phyloP scores from a whole-genome alignment of 805 yeast genomes.

The Candida pseudoglaebosa region DNA sequence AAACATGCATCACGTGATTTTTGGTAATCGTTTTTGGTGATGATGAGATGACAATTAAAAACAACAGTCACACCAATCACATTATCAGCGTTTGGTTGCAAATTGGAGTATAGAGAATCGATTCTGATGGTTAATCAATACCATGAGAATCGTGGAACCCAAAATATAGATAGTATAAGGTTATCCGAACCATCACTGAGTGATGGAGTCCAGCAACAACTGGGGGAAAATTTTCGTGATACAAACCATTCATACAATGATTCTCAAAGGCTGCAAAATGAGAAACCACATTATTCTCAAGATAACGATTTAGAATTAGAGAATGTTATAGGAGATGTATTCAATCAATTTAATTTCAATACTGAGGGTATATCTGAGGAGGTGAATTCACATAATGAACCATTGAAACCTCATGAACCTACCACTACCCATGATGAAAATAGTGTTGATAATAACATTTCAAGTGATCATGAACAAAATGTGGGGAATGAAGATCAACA shows the following conservation, averaged over 20 bases:
- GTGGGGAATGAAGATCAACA: no score
- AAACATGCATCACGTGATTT: neutral
- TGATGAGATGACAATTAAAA: neutral
- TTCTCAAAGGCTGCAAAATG: constrained; percentile 1
- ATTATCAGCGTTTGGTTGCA: constrained; percentile 2
- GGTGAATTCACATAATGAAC: neutral
- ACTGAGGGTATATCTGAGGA: neutral
- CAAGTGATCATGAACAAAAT: no score
- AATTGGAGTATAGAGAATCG: neutral
- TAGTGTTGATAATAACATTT: constrained; percentile 5
- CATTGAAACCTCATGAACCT: neutral
- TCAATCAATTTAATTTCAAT: constrained; percentile 25
- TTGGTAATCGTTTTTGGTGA: neutral
- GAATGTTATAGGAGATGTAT: constrained; percentile 37
- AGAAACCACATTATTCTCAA: neutral
- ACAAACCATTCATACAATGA: neutral
- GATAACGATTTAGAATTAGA: constrained; percentile 23
- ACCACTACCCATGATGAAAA: constrained; percentile 4
- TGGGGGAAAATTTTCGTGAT: neutral
- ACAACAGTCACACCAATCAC: constrained; percentile 1
- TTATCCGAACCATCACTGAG: neutral
- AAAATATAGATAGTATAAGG: neutral
- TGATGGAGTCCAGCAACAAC: neutral
- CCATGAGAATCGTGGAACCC: neutral
- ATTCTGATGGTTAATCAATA: neutral